Conservation (phyloP, 139 green algal species). For the Coelastrella sp. region DNA sequence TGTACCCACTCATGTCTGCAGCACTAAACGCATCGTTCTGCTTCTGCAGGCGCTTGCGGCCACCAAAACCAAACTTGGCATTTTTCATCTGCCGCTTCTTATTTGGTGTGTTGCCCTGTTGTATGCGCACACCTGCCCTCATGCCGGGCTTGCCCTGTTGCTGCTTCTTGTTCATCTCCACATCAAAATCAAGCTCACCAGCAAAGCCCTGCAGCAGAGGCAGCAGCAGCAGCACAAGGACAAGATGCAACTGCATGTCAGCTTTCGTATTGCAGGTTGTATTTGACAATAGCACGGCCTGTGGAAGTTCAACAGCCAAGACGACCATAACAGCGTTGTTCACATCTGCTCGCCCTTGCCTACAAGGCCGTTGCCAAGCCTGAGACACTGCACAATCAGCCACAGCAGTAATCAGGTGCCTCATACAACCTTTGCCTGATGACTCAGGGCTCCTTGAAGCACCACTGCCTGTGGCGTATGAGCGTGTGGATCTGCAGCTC, state of each 20-base stretch:
- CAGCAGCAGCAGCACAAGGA: not conserved
- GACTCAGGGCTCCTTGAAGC: too few species aligned
- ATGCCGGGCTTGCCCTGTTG: constrained; percentile 4
- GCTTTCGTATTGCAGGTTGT: not conserved
- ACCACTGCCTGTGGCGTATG: too few species aligned
- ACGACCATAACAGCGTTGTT: too few species aligned
- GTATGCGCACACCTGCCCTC: constrained; percentile 39
- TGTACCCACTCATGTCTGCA: constrained; percentile 83
- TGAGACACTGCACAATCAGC: too few species aligned
- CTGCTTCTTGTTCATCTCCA: constrained; percentile 62
- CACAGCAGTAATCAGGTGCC: too few species aligned
- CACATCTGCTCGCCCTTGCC: too few species aligned
- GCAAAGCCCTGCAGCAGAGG: constrained; percentile 58
- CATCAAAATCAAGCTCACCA: constrained; percentile 85
- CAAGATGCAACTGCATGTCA: not conserved
- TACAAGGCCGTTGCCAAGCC: too few species aligned
- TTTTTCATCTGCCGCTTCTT: constrained; percentile 73
- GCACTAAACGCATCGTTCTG: constrained; percentile 91
- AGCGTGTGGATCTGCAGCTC: too few species aligned
- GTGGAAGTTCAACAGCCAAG: too few species aligned
- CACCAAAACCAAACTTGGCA: constrained; percentile 90
- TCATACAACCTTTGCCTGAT: too few species aligned
- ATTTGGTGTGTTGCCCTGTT: constrained; percentile 34
- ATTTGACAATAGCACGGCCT: too few species aligned
- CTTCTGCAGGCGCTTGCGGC: constrained; percentile 85